These are phyloP conservation scores for Diaporthe sp. DNA, from an alignment of 2,329 filamentous ascomycete species.

Conservation along the genomic window DNA sequence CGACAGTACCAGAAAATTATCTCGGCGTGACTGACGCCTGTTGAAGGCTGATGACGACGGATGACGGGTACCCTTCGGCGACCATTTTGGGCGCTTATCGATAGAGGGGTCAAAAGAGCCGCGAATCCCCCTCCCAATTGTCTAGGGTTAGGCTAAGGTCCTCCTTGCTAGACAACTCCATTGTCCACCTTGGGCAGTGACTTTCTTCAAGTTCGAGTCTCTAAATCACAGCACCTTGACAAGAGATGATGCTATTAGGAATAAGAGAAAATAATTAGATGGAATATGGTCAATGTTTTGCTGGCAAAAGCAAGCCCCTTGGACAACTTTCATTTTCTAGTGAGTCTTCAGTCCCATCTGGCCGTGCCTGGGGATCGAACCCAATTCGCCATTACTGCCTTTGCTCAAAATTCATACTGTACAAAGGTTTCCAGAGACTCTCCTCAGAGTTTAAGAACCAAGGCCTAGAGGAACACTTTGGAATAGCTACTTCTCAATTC, in stretches of 20 bases:
- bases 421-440: background rate
- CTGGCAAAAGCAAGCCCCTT: no score
- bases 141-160: background rate
- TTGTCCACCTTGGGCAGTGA: background rate
- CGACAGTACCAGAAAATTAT: background rate
- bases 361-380: background rate
- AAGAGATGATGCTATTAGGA: background rate
- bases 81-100: constrained; percentile 20
- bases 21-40: constrained; percentile 28
- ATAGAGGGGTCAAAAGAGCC: constrained; percentile 16
- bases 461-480: background rate
- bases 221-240: background rate
- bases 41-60: background rate
- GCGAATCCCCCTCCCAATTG: background rate
- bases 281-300: no score
- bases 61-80: background rate
- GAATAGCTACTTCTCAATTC: background rate
- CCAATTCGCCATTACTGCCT: background rate
- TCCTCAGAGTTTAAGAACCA: background rate
- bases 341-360: background rate
- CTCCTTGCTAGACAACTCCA: no score
- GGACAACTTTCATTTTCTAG: background rate
- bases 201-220: no score
- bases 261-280: no score
- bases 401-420: background rate